Percentiles rank a stretch among this genome's conserved stretches.
Evolutionary conservation across 768 basidiomycete species (phyloP).

Genomic region (Fomitopsis serialis): DNA sequence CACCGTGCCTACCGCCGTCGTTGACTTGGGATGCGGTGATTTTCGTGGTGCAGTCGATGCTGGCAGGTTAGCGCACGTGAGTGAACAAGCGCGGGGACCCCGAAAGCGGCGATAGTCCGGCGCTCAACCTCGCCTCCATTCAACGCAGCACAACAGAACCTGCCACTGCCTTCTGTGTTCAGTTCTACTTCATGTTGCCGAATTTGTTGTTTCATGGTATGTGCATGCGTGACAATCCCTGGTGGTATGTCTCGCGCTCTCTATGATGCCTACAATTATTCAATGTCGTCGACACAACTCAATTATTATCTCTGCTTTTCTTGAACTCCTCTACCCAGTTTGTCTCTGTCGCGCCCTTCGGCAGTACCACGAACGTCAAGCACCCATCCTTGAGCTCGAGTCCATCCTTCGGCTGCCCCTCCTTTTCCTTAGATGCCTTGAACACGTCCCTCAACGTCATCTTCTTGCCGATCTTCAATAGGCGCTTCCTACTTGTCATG

Average conservation of each 20-base stretch:
- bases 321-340: constrained; percentile 91
- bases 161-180: too few species aligned
- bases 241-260: too few species aligned
- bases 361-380: constrained; percentile 72
- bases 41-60: neutral
- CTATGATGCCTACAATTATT: too few species aligned
- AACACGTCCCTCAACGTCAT: constrained; percentile 81
- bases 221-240: too few species aligned
- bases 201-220: too few species aligned
- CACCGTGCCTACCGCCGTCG: constrained; percentile 66
- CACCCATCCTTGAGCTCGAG: constrained; percentile 81
- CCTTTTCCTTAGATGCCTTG: constrained; percentile 52
- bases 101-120: neutral
- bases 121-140: neutral
- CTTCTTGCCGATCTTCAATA: constrained; percentile 90
- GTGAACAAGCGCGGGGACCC: neutral
- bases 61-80: constrained; percentile 1
- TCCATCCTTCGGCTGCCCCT: constrained; percentile 64
- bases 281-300: too few species aligned
- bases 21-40: constrained; percentile 28
- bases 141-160: too few species aligned
- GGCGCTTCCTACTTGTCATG: constrained; percentile 64
- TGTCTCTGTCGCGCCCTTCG: constrained; percentile 69
- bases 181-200: too few species aligned
- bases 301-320: constrained; percentile 10